phyloP scores from a whole-genome alignment of 1,284 basidiomycete species.

The Bjerkandera adusta region DNA sequence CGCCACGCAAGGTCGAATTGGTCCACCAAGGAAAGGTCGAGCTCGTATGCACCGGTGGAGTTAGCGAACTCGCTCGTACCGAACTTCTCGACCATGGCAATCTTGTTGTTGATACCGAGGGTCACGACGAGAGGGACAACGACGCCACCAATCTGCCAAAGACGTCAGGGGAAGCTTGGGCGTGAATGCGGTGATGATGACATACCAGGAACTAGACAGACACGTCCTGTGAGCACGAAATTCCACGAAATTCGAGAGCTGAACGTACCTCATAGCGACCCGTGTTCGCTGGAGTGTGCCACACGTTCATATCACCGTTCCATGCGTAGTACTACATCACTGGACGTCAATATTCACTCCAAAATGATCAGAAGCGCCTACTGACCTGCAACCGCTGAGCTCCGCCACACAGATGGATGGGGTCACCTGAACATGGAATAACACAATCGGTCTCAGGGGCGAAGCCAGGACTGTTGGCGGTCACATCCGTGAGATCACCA shows the following conservation, averaged over 20 bases:
- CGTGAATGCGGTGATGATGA: background rate
- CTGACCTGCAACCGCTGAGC: constrained; percentile 33
- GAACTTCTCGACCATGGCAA: constrained; percentile 71
- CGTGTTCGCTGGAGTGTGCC: constrained; percentile 61
- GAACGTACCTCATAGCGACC: constrained; percentile 61
- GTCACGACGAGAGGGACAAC: constrained; percentile 72
- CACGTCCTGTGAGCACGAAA: background rate
- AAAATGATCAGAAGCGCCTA: background rate
- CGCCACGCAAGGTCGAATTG: constrained; percentile 64
- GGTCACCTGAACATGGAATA: constrained; percentile 64
- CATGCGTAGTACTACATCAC: constrained; percentile 50
- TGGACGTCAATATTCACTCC: background rate
- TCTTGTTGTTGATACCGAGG: constrained; percentile 74
- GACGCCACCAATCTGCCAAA: constrained; percentile 64
- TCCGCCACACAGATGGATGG: constrained; percentile 62
- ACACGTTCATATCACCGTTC: constrained; percentile 55
- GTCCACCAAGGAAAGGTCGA: constrained; percentile 56
- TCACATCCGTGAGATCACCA: constrained; percentile 59
- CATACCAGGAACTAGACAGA: constrained; percentile 3
- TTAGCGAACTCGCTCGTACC: constrained; percentile 54
- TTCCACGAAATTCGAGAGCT: background rate
- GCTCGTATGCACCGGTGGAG: constrained; percentile 73
- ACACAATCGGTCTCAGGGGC: constrained; percentile 51
- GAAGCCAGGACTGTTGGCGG: constrained; percentile 36
- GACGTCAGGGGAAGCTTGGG: background rate